phyloP scores from a whole-genome alignment of 2,329 filamentous ascomycete genomes.

The Teratosphaeria zuluensis region DNA sequence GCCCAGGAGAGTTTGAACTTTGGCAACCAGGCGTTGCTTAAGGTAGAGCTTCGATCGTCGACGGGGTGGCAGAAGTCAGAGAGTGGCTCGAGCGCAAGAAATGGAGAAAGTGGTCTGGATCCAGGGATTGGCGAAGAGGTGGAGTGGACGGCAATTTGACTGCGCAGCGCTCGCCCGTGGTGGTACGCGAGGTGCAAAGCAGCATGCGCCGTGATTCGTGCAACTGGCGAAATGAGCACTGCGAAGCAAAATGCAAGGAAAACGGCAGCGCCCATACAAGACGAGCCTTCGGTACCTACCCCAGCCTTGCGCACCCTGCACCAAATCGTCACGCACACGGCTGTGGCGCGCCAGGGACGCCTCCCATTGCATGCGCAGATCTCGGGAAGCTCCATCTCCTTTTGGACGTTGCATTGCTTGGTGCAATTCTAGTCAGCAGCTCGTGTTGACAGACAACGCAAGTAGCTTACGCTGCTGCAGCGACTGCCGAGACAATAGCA shows the following conservation, averaged over 20 bases:
- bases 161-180: not conserved
- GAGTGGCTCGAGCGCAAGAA: not conserved
- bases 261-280: not conserved
- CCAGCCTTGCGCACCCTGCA: too few species aligned
- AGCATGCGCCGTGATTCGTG: not conserved
- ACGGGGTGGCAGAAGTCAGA: not conserved
- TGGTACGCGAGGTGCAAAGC: not conserved
- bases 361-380: not conserved
- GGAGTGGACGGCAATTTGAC: not conserved
- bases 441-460: not conserved
- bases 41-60: not conserved
- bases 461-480: not conserved
- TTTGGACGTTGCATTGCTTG: not conserved
- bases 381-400: not conserved
- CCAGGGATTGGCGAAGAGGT: not conserved
- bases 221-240: too few species aligned
- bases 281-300: not conserved
- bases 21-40: not conserved
- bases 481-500: not conserved
- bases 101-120: not conserved
- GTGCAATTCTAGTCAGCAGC: not conserved
- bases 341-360: not conserved
- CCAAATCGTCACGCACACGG: not conserved
- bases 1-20: not conserved
- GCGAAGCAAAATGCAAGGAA: not conserved